These are phyloP conservation scores for Neurospora sp. DNA, from an alignment of 495 filamentous ascomycete species.

Conservation along the genomic window DNA sequence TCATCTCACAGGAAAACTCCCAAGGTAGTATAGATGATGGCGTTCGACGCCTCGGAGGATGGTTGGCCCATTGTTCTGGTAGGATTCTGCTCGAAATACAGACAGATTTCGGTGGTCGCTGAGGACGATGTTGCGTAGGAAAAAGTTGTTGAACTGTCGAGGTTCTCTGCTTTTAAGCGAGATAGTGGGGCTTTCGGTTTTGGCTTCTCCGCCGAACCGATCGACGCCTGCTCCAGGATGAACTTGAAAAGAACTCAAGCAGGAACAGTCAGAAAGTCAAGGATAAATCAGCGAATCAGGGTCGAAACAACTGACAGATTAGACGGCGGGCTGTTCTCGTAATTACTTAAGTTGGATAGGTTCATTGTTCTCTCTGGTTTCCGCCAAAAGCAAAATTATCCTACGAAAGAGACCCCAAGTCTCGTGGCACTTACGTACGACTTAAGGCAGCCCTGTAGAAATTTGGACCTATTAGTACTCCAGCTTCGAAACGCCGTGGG, in stretches of 20 bases:
- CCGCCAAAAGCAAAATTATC: neutral
- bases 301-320: neutral
- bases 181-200: neutral
- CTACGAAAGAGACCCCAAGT: neutral
- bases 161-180: neutral
- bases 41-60: constrained; percentile 60
- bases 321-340: neutral
- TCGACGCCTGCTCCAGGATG: neutral
- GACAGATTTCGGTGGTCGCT: neutral
- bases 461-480: neutral
- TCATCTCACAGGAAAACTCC: constrained; percentile 54
- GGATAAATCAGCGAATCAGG: neutral
- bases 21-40: constrained; percentile 67
- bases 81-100: neutral
- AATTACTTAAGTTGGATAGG: neutral
- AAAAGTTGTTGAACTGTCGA: neutral
- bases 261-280: neutral
- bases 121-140: neutral
- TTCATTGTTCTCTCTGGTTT: neutral
- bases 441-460: neutral
- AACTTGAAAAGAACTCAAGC: neutral
- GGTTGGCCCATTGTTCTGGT: constrained; percentile 50
- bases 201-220: neutral
- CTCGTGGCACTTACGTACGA: neutral
- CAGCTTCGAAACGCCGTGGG: neutral